These are phyloP conservation scores for Ophiostoma perfectum DNA, from an alignment of 2,329 filamentous ascomycete genomes.

Conservation along the genomic window DNA sequence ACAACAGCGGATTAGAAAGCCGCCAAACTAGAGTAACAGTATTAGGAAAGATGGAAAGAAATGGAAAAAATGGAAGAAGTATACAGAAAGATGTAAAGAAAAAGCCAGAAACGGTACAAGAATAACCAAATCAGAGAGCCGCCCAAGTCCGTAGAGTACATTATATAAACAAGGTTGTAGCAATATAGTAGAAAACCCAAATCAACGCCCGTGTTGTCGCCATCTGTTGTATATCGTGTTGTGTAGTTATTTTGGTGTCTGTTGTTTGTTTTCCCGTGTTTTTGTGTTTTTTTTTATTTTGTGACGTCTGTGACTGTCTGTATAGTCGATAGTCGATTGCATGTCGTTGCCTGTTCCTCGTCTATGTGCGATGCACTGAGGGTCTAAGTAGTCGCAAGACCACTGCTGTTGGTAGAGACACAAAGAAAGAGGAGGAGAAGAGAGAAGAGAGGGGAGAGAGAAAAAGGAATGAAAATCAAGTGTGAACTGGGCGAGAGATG, in stretches of 20 bases:
- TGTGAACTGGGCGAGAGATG: neutral
- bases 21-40: neutral
- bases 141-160: constrained; percentile 5
- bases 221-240: neutral
- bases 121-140: neutral
- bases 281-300: neutral
- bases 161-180: neutral
- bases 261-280: neutral
- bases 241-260: neutral
- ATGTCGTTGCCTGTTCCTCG: neutral
- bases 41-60: neutral
- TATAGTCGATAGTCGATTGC: neutral
- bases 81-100: neutral
- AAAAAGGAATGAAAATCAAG: neutral
- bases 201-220: neutral
- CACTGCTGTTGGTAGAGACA: neutral
- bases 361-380: constrained; percentile 1
- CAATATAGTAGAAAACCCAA: neutral
- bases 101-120: constrained; percentile 14
- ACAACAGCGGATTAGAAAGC: neutral
- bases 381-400: constrained; percentile 9
- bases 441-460: constrained; percentile 2
- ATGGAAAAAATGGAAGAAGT: neutral
- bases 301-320: neutral
- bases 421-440: constrained; percentile 5